Evolutionary conservation across 495 filamentous ascomycete species (phyloP).

Genomic region (Penicillium antarcticum): DNA sequence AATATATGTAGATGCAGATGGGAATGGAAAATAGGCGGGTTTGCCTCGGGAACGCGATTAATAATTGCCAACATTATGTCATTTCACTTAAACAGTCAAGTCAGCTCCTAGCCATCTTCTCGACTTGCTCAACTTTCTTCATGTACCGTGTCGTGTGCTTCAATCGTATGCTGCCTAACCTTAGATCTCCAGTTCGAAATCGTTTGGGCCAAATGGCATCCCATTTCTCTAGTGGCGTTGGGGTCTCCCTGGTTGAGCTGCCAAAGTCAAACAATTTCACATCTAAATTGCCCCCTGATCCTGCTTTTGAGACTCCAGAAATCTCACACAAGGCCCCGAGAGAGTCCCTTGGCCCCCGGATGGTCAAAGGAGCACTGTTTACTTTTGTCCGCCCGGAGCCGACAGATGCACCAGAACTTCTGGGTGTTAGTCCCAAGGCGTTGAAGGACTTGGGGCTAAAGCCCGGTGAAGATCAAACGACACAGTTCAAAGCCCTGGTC

Average conservation of each 20-base stretch:
- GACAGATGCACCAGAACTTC: slow-evolving; percentile 67
- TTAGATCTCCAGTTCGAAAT: slow-evolving; percentile 6
- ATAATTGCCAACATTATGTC: slow-evolving; percentile 23
- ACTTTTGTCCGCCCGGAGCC: slow-evolving; percentile 84
- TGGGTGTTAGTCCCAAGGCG: slow-evolving; percentile 73
- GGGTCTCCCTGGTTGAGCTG: slow-evolving; percentile 59
- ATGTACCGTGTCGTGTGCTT: slow-evolving; percentile 9
- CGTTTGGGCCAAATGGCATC: slow-evolving; percentile 47
- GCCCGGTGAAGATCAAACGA: slow-evolving; percentile 59
- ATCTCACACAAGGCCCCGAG: slow-evolving; percentile 76
- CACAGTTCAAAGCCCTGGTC: slow-evolving; percentile 74
- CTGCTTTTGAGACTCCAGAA: slow-evolving; percentile 74
- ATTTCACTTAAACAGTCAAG: too few relatives aligned
- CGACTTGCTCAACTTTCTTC: not conserved
- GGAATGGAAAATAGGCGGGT: too few relatives aligned
- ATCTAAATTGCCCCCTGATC: slow-evolving; percentile 71
- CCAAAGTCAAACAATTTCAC: slow-evolving; percentile 88
- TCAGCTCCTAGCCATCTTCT: not conserved
- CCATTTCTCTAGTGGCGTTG: slow-evolving; percentile 42
- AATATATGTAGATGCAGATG: too few relatives aligned
- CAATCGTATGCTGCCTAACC: slow-evolving; percentile 24
- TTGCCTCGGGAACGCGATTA: slow-evolving; percentile 6
- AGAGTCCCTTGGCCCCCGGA: slow-evolving; percentile 69
- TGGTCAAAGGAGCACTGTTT: slow-evolving; percentile 82
- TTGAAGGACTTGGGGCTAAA: slow-evolving; percentile 75